Base-by-base conservation (phyloP, 164 flowering plant species). In the Pachysandra terminalis region DNA sequence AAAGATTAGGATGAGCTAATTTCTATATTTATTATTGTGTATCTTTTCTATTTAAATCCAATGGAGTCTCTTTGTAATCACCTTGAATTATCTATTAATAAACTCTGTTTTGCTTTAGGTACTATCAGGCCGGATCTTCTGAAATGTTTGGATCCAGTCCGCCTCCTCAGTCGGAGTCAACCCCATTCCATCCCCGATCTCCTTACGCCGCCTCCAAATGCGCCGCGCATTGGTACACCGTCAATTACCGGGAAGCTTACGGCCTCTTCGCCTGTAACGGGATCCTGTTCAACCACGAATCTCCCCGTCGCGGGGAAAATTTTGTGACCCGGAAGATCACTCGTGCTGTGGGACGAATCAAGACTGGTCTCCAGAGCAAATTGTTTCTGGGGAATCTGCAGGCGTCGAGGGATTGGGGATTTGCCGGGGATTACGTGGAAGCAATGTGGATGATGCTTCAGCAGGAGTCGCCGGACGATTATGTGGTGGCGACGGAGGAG, bases 381-480 rank as follows among this genome's bases (percentile, higher is more conserved):
- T 72, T 89, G 49, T 87, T 84, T 63, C 32, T 89, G 74, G 95
- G 95, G 60, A 87, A 89, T 67, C 24, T 87, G 68, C 83, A 83
- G 78, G 95, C 92, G 0, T 82, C 86, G 37, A 75, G 91, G 71
- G 95, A 89, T 27, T 89, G 95, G 95, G 95, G 95, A 0, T 84
- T 87, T 58, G 92, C 90, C 0, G 90, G 96, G 55, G 92, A 87
- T 68, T 87, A 87, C 51, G 96, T 89, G 58, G 94, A 89, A 80
- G 94, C 91, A 19, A 89, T 89, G 94, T 89, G 94, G 91, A 17
- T 89, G 91, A 89, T 89, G 94, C 84, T 89, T 70, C 94, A 89
- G 83, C 89, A 85, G 78, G 91, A 86, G 62, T 77, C 80, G 80
- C 86, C 91, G 3, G 90, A 85, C 45, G 91, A 89, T 40, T 85